Evolutionary conservation across 2,329 filamentous ascomycete genomes (phyloP).

Genomic region (Xylariales sp.): DNA sequence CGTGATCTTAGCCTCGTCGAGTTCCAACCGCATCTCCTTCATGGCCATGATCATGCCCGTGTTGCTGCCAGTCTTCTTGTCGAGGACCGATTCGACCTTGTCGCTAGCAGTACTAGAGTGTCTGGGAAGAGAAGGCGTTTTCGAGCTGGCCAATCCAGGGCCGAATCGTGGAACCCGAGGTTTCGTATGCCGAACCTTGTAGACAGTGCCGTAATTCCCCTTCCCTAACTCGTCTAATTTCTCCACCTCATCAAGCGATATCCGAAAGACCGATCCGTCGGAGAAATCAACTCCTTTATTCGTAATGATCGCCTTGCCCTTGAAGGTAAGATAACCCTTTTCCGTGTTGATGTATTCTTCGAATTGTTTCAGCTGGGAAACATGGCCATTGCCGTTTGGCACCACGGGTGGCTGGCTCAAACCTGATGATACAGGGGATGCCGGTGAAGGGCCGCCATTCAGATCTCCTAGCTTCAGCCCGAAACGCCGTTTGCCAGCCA

Average conservation of each 20-base stretch:
- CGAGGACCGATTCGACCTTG: constrained; percentile 41
- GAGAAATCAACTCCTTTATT: constrained; percentile 92
- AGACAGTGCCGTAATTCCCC: constrained; percentile 98
- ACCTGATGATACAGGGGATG: constrained; percentile 55
- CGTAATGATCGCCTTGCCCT: constrained; percentile 90
- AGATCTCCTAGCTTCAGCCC: constrained; percentile 72
- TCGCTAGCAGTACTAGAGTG: constrained; percentile 48
- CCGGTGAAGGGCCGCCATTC: constrained; percentile 52
- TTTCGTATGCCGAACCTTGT: constrained; percentile 91
- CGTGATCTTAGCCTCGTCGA: constrained; percentile 96
- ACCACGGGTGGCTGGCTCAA: constrained; percentile 49
- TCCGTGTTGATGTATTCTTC: constrained; percentile 90
- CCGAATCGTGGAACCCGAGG: constrained; percentile 68
- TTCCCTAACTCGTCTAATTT: constrained; percentile 94
- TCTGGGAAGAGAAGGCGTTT: constrained; percentile 54
- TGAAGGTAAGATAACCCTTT: constrained; percentile 90
- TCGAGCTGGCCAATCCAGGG: constrained; percentile 65
- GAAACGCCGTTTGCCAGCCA: constrained; percentile 73
- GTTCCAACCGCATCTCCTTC: constrained; percentile 96
- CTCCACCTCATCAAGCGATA: constrained; percentile 93
- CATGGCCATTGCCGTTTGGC: constrained; percentile 53
- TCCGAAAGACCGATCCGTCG: constrained; percentile 88
- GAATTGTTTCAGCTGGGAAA: constrained; percentile 69
- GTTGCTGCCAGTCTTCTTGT: constrained; percentile 55
- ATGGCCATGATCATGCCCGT: constrained; percentile 94